Evolutionary conservation across 2,329 filamentous ascomycete species (phyloP).

Genomic region (Aspergillus eucalypticola): DNA sequence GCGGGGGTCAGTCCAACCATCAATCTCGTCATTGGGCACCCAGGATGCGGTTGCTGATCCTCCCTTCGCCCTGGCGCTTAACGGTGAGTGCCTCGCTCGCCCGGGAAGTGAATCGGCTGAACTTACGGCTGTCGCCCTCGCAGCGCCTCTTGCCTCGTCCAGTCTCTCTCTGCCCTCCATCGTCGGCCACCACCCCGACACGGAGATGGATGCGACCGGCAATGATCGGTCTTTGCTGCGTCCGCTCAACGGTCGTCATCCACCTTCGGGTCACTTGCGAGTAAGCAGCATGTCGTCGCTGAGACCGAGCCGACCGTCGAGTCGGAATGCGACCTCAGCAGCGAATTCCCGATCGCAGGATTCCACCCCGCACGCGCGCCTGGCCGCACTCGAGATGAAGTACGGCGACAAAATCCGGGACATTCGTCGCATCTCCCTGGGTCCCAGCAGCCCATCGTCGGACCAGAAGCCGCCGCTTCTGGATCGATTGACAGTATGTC

Average conservation of each 20-base stretch:
- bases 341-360: not conserved
- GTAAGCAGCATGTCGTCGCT: not conserved
- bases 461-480: not conserved
- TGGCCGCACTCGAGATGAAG: constrained; percentile 2
- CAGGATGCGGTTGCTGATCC: constrained; percentile 19
- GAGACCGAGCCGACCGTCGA: not conserved
- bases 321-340: not conserved
- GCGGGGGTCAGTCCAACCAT: constrained; percentile 13
- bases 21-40: constrained; percentile 30
- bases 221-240: not conserved
- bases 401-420: constrained; percentile 4
- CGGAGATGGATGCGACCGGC: not conserved
- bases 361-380: constrained; percentile 1
- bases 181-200: not conserved
- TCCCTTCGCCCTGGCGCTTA: constrained; percentile 14
- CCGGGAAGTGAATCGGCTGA: not conserved
- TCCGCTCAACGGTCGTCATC: not conserved
- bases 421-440: not conserved
- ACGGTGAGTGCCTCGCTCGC: constrained; percentile 14
- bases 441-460: not conserved
- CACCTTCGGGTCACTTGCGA: not conserved
- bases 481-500: not conserved
- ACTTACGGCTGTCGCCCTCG: not conserved
- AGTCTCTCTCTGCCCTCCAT: constrained; percentile 16
- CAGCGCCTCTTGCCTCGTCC: constrained; percentile 16